phyloP scores from a whole-genome alignment of 371 early-diverging fungal genomes.

The Mortierella polycephala region DNA sequence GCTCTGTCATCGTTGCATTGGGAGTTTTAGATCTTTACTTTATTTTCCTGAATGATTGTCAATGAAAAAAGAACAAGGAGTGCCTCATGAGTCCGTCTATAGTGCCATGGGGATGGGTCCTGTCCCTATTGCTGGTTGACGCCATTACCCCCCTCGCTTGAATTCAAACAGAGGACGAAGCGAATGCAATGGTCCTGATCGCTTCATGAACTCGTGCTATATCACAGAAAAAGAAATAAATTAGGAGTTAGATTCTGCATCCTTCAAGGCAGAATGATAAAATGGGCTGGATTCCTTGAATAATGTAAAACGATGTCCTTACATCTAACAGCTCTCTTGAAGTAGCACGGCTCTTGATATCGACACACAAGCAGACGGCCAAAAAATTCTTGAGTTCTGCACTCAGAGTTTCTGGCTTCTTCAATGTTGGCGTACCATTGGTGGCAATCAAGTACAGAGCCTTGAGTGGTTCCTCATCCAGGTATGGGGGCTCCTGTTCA shows the following conservation, averaged over 20 bases:
- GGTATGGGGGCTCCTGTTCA: slow-evolving; percentile 97
- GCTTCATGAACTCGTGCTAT: slow-evolving; percentile 76
- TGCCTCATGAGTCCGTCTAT: slow-evolving; percentile 8
- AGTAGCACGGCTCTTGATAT: slow-evolving; percentile 87
- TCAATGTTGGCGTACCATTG: slow-evolving; percentile 95
- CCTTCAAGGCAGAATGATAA: not conserved
- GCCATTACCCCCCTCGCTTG: slow-evolving; percentile 30
- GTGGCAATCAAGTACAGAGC: slow-evolving; percentile 97
- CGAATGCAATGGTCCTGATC: slow-evolving; percentile 35
- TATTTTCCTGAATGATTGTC: too few relatives aligned
- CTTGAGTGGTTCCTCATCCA: slow-evolving; percentile 94
- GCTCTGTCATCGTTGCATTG: too few relatives aligned
- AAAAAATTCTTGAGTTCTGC: slow-evolving; percentile 89
- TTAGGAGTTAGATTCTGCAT: not conserved
- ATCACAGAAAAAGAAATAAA: not conserved
- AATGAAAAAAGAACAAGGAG: too few relatives aligned
- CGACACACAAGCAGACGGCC: slow-evolving; percentile 90
- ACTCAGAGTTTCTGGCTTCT: slow-evolving; percentile 85
- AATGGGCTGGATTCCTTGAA: not conserved
- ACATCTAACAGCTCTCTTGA: slow-evolving; percentile 81
- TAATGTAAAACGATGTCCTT: slow-evolving; percentile 43
- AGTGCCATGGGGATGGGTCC: not conserved
- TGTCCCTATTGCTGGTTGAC: not conserved
- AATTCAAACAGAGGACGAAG: slow-evolving; percentile 49
- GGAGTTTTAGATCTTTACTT: too few relatives aligned